Evolutionary conservation across 2,329 filamentous ascomycete genomes (phyloP), one percentile per base, ranked within the genome.

Genomic region (Curvularia hawaiiensis): DNA sequence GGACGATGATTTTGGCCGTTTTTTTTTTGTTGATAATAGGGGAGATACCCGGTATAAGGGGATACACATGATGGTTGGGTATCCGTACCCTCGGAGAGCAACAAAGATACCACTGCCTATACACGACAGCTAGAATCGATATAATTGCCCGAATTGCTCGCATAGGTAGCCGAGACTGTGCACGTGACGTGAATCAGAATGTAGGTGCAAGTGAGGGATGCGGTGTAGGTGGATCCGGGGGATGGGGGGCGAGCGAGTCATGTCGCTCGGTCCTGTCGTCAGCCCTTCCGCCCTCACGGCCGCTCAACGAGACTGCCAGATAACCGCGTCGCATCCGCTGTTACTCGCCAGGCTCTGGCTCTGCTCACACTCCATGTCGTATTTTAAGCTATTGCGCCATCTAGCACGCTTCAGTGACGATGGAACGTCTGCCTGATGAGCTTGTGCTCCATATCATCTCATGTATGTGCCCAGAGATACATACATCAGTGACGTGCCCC

Each of bases 361-460:
- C 24, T 20, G 14, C 24, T 20, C 11, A 16, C 20, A 16, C 3
- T 11, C 26, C 12, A n/a, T 40, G 28, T 28, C 10, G 28, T 38
- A 11, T 11, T 30, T 1, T 28, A 44, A 5, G 22, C 49, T 11
- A 20, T 24, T n/a, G 4, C 31, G n/a, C 33, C 16, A 3, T 50
- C 4, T 2, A 33, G 14, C 47, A 50, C 30, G 30, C 14, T 22
- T 41, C 28, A 16, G 26, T 26, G 38, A 60, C 26, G 20, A 74
- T 74, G 71, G 62, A 62, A 18, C 49, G 58, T 18, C 68, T 76
- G 12, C 73, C 73, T 3, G 66, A 72, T 40, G 80, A 81, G 61
- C 74, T 82, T 11, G 62, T 81, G 45, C 73, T 81, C 41, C 73
- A 77, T 11, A 77, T 81, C 45, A 63, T 79, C 44, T 72, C 75